phyloP scores from a whole-genome alignment of 768 basidiomycete species.

The Suillus subalutaceus region DNA sequence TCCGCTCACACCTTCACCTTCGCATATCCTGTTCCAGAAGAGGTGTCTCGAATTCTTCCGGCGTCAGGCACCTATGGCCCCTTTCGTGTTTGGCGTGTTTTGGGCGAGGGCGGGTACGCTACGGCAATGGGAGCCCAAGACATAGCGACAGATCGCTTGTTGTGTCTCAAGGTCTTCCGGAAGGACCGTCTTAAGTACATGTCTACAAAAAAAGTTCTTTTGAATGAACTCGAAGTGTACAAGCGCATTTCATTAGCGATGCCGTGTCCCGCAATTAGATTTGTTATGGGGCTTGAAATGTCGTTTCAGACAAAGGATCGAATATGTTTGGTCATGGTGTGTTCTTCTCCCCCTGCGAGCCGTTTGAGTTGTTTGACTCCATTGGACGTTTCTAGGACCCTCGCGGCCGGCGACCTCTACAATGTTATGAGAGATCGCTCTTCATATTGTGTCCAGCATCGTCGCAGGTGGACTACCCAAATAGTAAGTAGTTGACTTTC shows the following conservation, averaged over 20 bases:
- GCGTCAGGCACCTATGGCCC: constrained; percentile 19
- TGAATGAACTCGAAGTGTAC: constrained; percentile 38
- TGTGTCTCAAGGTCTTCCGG: constrained; percentile 43
- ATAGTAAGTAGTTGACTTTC: constrained; percentile 29
- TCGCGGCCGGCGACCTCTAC: constrained; percentile 42
- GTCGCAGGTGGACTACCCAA: constrained; percentile 39
- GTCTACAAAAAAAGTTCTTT: constrained; percentile 20
- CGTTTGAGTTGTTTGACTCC: background rate
- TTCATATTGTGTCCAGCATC: constrained; percentile 3
- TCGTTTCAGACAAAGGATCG: constrained; percentile 33
- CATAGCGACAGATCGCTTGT: constrained; percentile 27
- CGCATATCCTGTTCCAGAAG: background rate
- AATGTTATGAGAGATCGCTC: constrained; percentile 29
- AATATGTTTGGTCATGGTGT: constrained; percentile 44
- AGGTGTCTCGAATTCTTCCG: background rate
- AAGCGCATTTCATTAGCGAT: constrained; percentile 33
- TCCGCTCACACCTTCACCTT: background rate
- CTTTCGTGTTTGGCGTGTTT: constrained; percentile 21
- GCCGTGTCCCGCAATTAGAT: constrained; percentile 29
- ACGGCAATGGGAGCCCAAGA: constrained; percentile 30
- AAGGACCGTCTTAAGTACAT: constrained; percentile 21
- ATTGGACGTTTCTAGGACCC: constrained; percentile 30
- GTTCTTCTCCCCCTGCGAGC: constrained; percentile 3
- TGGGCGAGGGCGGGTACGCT: constrained; percentile 27
- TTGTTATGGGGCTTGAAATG: constrained; percentile 43